A percentile compares a stretch with the other conserved stretches of the same genome.
These are phyloP conservation scores for Hortiboletus flavorubellus DNA, from an alignment of 768 basidiomycete genomes.

Conservation along the genomic window DNA sequence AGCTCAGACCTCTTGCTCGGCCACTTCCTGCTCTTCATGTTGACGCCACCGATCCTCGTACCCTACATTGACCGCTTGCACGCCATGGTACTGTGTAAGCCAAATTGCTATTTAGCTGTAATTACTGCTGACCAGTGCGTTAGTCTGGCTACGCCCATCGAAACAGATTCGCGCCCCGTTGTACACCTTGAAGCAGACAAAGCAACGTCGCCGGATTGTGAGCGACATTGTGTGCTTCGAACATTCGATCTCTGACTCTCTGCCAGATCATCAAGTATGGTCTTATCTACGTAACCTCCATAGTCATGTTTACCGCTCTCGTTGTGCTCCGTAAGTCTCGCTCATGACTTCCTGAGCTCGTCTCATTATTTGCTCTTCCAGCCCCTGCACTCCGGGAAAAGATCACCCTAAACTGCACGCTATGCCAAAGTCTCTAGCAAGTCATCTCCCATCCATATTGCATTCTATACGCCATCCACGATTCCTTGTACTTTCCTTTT, in stretches of 20 bases:
- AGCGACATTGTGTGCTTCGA: constrained; percentile 25
- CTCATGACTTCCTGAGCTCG: constrained; percentile 1
- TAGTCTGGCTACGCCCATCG: constrained; percentile 94
- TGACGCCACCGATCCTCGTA: constrained; percentile 83
- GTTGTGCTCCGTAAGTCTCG: constrained; percentile 69
- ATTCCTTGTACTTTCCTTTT: constrained; percentile 27
- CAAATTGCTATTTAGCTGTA: constrained; percentile 4
- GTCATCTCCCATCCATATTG: constrained; percentile 31
- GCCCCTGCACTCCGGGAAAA: constrained; percentile 60
- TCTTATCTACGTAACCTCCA: constrained; percentile 64
- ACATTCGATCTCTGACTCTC: constrained; percentile 7
- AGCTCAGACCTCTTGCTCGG: constrained; percentile 90
- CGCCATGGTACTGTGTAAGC: constrained; percentile 80
- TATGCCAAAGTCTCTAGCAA: constrained; percentile 65
- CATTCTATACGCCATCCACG: constrained; percentile 30
- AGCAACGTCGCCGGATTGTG: constrained; percentile 88
- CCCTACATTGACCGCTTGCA: constrained; percentile 93
- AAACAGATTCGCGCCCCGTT: constrained; percentile 92
- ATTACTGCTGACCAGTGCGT: constrained; percentile 16
- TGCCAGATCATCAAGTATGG: constrained; percentile 81
- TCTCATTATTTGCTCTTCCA: constrained; percentile 26
- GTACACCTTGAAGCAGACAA: constrained; percentile 86
- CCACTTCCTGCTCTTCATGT: constrained; percentile 84
- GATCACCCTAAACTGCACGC: constrained; percentile 58
- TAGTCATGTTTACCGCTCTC: constrained; percentile 70